Base-by-base conservation (phyloP, 768 basidiomycete genomes). In the Stropharia rugosoannulata region DNA sequence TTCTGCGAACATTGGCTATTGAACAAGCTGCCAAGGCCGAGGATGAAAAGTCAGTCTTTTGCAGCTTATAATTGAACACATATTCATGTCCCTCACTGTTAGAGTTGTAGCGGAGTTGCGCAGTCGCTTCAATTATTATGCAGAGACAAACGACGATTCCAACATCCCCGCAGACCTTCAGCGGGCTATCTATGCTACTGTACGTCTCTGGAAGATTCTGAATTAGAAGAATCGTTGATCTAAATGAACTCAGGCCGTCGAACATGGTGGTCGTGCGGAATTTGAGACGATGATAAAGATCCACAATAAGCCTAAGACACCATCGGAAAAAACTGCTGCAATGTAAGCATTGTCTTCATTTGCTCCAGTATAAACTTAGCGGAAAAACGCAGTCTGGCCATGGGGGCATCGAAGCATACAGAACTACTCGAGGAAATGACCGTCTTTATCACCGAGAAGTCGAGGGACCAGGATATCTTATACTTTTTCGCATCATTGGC, bases 131-230 rank as follows among this genome's bases (percentile, higher is more conserved):
- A 72, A 75, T 36, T 73, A 81, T 27, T 93, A 86, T 67, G 68
- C 88, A 62, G 78, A 82, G 56, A 89, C 84, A 12, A 83, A 83
- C 7, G 90, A 96, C 65, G 83, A 88, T 62, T 87, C 86, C 0
- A 75, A 70, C 51, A 91, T 98, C 60, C 91, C 93, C 6, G 80
- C 84, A 25, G 95, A 98, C 72, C 71, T 98, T 44, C 80, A 88
- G 61, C 64, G 75, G 27, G 71, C 78, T 40, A 82, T 83, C 40
- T 86, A 78, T 68, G 62, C 66, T 27, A 76, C 71, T 49, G 87
- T 89, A 60, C 13, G 81, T 51, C 64, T 43, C 45, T 42, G 25
- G 10, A 12, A 51, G 9, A 3, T 36, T 5, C 5, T 39, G 25
- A 38, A 40, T 19, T 43, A 27, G 25, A 40, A 38, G 32, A 38